Conservation (phyloP, 257 asterid genomes). For the Rehmannia glutinosa region DNA sequence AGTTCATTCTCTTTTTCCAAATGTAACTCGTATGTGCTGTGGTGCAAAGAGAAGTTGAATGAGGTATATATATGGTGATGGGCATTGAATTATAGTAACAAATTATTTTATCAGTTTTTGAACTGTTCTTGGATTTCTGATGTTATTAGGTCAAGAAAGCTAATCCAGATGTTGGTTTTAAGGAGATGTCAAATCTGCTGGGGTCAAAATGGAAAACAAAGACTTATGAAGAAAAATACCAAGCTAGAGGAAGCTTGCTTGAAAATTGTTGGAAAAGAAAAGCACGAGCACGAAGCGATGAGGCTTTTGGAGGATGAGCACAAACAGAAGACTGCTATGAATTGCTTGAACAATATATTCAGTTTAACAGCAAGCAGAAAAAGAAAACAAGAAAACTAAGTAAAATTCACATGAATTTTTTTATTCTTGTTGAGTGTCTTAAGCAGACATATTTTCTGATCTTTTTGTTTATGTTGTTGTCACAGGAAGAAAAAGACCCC, state of each 20-base stretch:
- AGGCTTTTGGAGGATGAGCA: conserved; percentile 85
- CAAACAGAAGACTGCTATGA: conserved; percentile 82
- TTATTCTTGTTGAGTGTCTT: background rate
- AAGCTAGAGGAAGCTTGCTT: conserved; percentile 65
- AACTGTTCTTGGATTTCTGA: background rate
- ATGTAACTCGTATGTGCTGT: conserved; percentile 30
- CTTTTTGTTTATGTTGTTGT: background rate
- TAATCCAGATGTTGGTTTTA: conserved; percentile 72
- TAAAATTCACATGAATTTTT: background rate
- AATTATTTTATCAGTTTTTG: too few relatives aligned
- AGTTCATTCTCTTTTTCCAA: background rate
- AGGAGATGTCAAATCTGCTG: conserved; percentile 58
- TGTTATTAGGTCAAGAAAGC: conserved; percentile 59
- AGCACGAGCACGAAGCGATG: conserved; percentile 83
- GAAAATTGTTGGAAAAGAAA: conserved; percentile 64
- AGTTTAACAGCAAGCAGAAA: conserved; percentile 63
- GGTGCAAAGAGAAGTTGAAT: conserved; percentile 93
- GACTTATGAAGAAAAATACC: conserved; percentile 85
- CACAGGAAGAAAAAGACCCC: conserved; percentile 84
- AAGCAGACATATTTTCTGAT: conserved; percentile 1
- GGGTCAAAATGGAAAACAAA: conserved; percentile 76
- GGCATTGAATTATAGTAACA: too few relatives aligned
- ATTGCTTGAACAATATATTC: conserved; percentile 82
- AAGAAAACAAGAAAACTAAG: conserved; percentile 64
- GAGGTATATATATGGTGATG: conserved; percentile 50